Evolutionary conservation across 2,329 filamentous ascomycete species (phyloP).

Genomic region (Colletotrichum chrysophilum): DNA sequence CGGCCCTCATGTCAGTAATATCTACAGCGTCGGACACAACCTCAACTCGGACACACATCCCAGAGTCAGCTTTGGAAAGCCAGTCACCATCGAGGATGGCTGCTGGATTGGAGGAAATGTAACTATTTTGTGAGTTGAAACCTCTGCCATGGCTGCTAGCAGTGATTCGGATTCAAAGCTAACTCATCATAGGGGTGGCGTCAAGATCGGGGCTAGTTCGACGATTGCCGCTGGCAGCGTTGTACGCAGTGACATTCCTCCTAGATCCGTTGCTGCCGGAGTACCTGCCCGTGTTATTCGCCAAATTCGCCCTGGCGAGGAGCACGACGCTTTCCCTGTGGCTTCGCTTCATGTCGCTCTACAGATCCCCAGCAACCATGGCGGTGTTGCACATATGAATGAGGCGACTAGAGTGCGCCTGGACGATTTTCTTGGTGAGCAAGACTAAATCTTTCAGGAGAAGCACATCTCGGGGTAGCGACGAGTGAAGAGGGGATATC

Average conservation of each 20-base stretch:
- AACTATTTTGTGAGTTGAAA: conserved; percentile 34
- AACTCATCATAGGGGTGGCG: conserved; percentile 11
- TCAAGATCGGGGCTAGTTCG: conserved; percentile 32
- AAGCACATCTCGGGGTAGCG: neutral
- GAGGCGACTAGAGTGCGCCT: neutral
- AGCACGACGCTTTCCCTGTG: neutral
- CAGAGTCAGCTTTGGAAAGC: conserved; percentile 30
- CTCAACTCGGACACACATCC: conserved; percentile 25
- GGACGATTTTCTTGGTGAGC: neutral
- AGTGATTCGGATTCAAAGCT: neutral
- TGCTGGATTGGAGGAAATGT: conserved; percentile 43
- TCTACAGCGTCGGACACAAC: conserved; percentile 33
- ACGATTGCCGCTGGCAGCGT: conserved; percentile 34
- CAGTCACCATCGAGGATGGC: conserved; percentile 39
- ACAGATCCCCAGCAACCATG: neutral
- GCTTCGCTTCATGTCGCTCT: neutral
- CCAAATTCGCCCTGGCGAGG: neutral
- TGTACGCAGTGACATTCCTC: conserved; percentile 30
- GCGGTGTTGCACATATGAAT: neutral
- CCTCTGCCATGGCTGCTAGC: neutral
- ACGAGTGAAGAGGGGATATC: neutral
- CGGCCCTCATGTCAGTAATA: conserved; percentile 34
- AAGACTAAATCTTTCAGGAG: neutral
- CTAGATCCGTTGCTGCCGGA: conserved; percentile 30
- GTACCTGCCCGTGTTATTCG: conserved; percentile 21